Evolutionary conservation across 345 rosid genomes (phyloP).

Genomic region (Mallotus nudiflorus): DNA sequence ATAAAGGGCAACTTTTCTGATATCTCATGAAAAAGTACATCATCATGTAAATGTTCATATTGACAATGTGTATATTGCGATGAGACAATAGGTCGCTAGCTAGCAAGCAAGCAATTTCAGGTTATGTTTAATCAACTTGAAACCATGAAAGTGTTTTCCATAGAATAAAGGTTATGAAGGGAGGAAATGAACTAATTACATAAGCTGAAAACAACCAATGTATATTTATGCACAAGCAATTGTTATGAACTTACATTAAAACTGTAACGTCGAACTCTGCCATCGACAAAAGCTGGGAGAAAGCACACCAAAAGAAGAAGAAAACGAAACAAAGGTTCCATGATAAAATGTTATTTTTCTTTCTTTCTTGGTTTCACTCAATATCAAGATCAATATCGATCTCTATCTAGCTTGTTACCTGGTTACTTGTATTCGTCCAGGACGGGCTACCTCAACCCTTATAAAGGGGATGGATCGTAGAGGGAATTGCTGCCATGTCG

Average conservation of each 20-base stretch:
- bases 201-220: too few species aligned
- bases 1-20: too few species aligned
- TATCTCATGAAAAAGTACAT: too few species aligned
- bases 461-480: constrained; percentile 35
- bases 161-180: too few species aligned
- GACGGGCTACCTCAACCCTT: constrained; percentile 47
- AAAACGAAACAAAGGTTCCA: constrained; percentile 33
- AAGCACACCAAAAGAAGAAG: constrained; percentile 24
- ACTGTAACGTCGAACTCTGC: constrained; percentile 39
- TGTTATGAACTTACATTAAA: constrained; percentile 43
- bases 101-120: too few species aligned
- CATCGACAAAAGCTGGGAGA: constrained; percentile 33
- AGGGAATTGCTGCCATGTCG: constrained; percentile 53
- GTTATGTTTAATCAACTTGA: too few species aligned
- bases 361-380: neutral
- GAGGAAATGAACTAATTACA: neutral
- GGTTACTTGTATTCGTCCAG: constrained; percentile 16
- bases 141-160: too few species aligned
- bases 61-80: too few species aligned
- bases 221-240: too few species aligned
- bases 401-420: constrained; percentile 17
- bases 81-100: too few species aligned
- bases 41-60: too few species aligned
- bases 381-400: too few species aligned
- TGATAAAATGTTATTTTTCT: constrained; percentile 16